Conservation (phyloP, 2,329 filamentous ascomycete species). For the Aureobasidium mangrovei region DNA sequence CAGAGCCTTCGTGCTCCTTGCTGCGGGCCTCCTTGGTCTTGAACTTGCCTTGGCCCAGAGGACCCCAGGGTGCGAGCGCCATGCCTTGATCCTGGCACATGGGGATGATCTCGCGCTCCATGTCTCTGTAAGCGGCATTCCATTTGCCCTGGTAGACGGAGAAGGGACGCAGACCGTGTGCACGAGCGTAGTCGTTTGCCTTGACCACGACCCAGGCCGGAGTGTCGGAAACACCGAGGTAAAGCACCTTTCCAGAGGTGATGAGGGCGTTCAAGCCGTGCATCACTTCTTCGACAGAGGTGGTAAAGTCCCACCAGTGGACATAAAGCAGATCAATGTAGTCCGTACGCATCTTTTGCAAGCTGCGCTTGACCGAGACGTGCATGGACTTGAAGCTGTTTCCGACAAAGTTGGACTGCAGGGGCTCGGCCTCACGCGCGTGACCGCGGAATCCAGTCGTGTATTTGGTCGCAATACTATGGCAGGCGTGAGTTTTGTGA, state of each 20-base stretch:
- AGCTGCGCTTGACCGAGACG: slow-evolving; percentile 30
- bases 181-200: slow-evolving; percentile 29
- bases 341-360: slow-evolving; percentile 45
- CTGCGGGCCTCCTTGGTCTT: slow-evolving; percentile 35
- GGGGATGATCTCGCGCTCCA: slow-evolving; percentile 39
- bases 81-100: slow-evolving; percentile 35
- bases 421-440: slow-evolving; percentile 13
- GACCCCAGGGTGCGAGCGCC: slow-evolving; percentile 49
- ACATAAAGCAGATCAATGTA: slow-evolving; percentile 53
- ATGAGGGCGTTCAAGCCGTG: slow-evolving; percentile 35
- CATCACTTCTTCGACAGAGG: slow-evolving; percentile 38
- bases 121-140: slow-evolving; percentile 34
- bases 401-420: slow-evolving; percentile 24
- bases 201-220: slow-evolving; percentile 32
- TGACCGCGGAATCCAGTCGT: slow-evolving; percentile 24
- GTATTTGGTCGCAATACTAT: slow-evolving; percentile 34
- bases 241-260: slow-evolving; percentile 34
- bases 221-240: slow-evolving; percentile 37
- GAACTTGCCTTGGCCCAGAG: slow-evolving; percentile 34
- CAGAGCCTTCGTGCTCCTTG: slow-evolving; percentile 34
- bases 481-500: slow-evolving; percentile 13
- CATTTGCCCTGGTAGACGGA: slow-evolving; percentile 35
- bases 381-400: slow-evolving; percentile 32
- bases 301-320: slow-evolving; percentile 37
- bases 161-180: slow-evolving; percentile 33